Evolutionary conservation across 192 early-diverging fungal genomes (phyloP).

Genomic region (Gryganskiella cystojenkinii): DNA sequence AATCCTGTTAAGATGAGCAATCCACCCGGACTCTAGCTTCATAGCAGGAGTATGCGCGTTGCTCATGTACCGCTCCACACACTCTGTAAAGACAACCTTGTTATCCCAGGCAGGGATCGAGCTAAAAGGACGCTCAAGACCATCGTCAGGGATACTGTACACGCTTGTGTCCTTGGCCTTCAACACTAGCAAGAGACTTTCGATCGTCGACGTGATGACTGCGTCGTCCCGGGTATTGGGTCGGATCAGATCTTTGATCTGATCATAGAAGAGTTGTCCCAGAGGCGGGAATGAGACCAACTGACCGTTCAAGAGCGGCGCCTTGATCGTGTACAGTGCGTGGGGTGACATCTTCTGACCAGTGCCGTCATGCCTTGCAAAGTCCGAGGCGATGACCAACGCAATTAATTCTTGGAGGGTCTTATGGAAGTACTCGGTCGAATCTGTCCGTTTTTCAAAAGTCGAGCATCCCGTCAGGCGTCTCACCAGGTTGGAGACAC

Average conservation of each 20-base stretch:
- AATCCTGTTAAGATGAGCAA: slow-evolving; percentile 19
- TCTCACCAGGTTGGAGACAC: slow-evolving; percentile 14
- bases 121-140: slow-evolving; percentile 13
- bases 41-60: not conserved
- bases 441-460: not conserved
- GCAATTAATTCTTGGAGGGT: slow-evolving; percentile 5
- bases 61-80: slow-evolving; percentile 16
- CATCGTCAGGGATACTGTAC: slow-evolving; percentile 17
- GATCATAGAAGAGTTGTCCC: slow-evolving; percentile 19
- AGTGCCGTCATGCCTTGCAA: too few species aligned
- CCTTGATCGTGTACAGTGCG: too few species aligned
- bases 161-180: slow-evolving; percentile 28
- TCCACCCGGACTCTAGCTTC: slow-evolving; percentile 18
- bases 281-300: slow-evolving; percentile 39
- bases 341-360: too few species aligned
- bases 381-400: not conserved
- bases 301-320: too few species aligned
- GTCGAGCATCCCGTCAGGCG: slow-evolving; percentile 22
- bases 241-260: slow-evolving; percentile 19
- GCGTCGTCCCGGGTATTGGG: slow-evolving; percentile 9
- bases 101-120: slow-evolving; percentile 41
- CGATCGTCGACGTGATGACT: not conserved
- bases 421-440: slow-evolving; percentile 11
- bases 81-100: slow-evolving; percentile 10
- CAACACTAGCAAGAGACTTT: slow-evolving; percentile 10